Base-by-base conservation (phyloP, 164 flowering plant genomes). In the grape (Vitis vinifera) region DNA sequence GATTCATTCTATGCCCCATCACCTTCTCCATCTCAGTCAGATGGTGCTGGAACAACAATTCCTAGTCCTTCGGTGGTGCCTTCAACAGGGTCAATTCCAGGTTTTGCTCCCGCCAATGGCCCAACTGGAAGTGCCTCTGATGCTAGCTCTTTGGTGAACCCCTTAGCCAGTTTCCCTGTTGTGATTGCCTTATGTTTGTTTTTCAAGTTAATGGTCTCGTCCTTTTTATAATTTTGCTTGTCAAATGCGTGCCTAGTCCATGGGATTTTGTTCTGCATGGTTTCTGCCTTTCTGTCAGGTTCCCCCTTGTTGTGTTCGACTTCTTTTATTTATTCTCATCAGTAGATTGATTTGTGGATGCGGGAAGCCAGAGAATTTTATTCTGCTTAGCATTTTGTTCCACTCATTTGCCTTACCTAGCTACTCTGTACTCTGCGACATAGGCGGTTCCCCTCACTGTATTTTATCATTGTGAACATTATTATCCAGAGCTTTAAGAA, bases 1-100 rank as follows among this genome's bases (percentile, higher is more conserved):
- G 87, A 76, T 51, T 59, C 86, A 13, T 11, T 65, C 11, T 79
- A 75, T 83, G 80, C 93, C 51, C 97, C 97, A 13, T 70, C 97
- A 19, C 97, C 98, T 47, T 72, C 97, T 51, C 97, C 44, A 6
- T 3, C 98, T 63, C 68, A 55, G 48, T 72, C 78, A 17, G 67
- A 62, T 51, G 90, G 91, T 51, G 66, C 67, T 30, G 83, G 77
- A 51, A 30, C 88, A 29, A 66, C 62, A 9, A 70, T 73, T 9
- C 89, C 90, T 0, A 78, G 31, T 47, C 56, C 93, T 31, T 57
- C 84, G 1, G 68, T 59, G 12, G 67, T 84, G 17, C 88, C 91
- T 4, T 65, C 83, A 16, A 23, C 84, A 49, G 82, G 88, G 12
- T 65, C 73, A 10, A 63, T 79, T 74, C 76, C 89, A 15, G 87